Conservation (phyloP, 2,329 filamentous ascomycete species). For the Dactylellina sp. region DNA sequence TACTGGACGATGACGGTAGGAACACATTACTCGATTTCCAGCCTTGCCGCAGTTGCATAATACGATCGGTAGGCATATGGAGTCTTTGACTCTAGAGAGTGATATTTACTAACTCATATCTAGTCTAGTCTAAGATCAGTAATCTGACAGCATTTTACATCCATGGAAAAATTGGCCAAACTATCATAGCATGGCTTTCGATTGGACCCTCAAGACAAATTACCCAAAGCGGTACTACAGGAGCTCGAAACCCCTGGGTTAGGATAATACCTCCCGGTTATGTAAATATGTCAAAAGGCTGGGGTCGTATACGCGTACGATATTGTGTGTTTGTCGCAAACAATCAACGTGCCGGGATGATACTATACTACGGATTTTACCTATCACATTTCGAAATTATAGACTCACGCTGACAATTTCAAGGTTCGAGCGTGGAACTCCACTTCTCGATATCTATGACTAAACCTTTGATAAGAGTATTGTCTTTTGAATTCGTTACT, state of each 20-base stretch:
- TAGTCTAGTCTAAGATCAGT: slow-evolving; percentile 6
- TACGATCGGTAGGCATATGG: neutral
- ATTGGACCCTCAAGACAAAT: too few relatives aligned
- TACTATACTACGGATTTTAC: neutral
- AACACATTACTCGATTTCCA: neutral
- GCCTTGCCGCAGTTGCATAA: slow-evolving; percentile 3
- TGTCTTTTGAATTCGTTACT: slow-evolving; percentile 14
- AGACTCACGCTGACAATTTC: slow-evolving; percentile 7
- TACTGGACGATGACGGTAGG: slow-evolving; percentile 16
- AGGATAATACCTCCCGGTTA: neutral
- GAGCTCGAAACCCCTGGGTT: too few relatives aligned
- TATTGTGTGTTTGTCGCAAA: neutral
- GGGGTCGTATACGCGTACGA: neutral
- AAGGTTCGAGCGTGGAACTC: neutral
- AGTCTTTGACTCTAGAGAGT: neutral
- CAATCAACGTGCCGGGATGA: neutral
- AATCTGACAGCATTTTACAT: slow-evolving; percentile 4
- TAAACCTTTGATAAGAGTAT: slow-evolving; percentile 12
- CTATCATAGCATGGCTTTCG: neutral
- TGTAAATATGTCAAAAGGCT: neutral
- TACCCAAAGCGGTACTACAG: neutral
- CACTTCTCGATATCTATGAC: slow-evolving; percentile 4
- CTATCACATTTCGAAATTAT: too few relatives aligned
- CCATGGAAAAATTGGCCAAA: neutral
- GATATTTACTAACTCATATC: neutral